Evolutionary conservation across 1,284 basidiomycete species (phyloP).

Genomic region (Sphagnurus paluster): DNA sequence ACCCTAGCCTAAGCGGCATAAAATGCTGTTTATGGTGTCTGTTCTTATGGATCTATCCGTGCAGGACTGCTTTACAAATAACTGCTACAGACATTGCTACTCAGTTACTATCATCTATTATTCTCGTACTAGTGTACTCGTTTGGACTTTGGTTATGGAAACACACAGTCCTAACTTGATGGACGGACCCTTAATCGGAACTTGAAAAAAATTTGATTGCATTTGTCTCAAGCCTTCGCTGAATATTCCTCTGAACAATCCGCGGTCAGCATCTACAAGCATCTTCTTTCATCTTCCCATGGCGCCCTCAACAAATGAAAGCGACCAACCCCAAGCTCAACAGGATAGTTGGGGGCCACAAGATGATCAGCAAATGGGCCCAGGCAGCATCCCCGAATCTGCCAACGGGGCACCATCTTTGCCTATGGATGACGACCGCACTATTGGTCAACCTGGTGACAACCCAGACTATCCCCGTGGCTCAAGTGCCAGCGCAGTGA

Average conservation of each 20-base stretch:
- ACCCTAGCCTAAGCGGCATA: constrained; percentile 31
- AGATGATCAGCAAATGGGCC: constrained; percentile 57
- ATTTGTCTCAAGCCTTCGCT: constrained; percentile 10
- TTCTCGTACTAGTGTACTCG: constrained; percentile 11
- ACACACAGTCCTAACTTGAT: too few species aligned
- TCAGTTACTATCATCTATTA: constrained; percentile 16
- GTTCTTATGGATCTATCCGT: neutral
- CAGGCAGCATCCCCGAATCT: constrained; percentile 43
- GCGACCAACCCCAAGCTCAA: constrained; percentile 32
- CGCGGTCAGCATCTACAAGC: neutral
- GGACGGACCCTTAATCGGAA: constrained; percentile 22
- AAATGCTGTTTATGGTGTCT: constrained; percentile 1
- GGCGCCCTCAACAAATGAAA: constrained; percentile 50
- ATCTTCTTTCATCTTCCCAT: constrained; percentile 28
- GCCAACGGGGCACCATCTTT: constrained; percentile 45
- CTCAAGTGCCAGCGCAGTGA: constrained; percentile 46
- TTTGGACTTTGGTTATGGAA: constrained; percentile 15
- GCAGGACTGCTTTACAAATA: neutral
- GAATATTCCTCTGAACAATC: constrained; percentile 10
- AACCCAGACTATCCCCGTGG: constrained; percentile 49
- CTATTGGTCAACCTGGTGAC: constrained; percentile 43
- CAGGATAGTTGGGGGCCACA: constrained; percentile 54
- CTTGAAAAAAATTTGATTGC: constrained; percentile 17
- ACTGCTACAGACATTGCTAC: constrained; percentile 15
- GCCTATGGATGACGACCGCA: constrained; percentile 41